phyloP scores from a whole-genome alignment of 768 basidiomycete species.

The Phylloporus sp. region DNA sequence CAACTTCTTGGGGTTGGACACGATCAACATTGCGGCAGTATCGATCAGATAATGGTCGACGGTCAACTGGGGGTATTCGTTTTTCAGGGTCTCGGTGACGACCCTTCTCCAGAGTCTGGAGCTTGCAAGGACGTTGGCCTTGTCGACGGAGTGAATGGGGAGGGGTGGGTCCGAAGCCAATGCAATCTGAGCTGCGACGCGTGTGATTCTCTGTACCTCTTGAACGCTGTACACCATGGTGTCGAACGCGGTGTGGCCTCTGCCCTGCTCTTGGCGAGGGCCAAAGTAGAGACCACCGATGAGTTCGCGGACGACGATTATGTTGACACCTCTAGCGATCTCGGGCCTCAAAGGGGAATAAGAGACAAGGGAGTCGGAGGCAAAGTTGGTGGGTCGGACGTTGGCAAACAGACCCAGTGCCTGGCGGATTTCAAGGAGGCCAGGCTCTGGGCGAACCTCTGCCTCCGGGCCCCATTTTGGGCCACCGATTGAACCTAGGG shows the following conservation, averaged over 20 bases:
- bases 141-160: slow-evolving; percentile 90
- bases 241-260: slow-evolving; percentile 78
- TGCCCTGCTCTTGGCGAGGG: slow-evolving; percentile 78
- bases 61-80: slow-evolving; percentile 84
- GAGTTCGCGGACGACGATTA: slow-evolving; percentile 93
- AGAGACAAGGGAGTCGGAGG: slow-evolving; percentile 80
- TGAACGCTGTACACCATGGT: slow-evolving; percentile 87
- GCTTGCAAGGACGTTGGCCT: slow-evolving; percentile 96
- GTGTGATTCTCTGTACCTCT: slow-evolving; percentile 92
- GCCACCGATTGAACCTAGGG: slow-evolving; percentile 92
- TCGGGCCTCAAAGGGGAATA: slow-evolving; percentile 87
- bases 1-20: slow-evolving; percentile 81
- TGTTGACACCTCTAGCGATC: slow-evolving; percentile 77
- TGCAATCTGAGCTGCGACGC: slow-evolving; percentile 93
- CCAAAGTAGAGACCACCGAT: slow-evolving; percentile 98
- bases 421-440: slow-evolving; percentile 85
- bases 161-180: slow-evolving; percentile 77
- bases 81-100: slow-evolving; percentile 75
- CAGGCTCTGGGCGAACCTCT: slow-evolving; percentile 88
- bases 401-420: slow-evolving; percentile 94
- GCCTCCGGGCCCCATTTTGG: slow-evolving; percentile 95
- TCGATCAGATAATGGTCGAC: slow-evolving; percentile 93
- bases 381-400: slow-evolving; percentile 94
- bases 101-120: slow-evolving; percentile 93
- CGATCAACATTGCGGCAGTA: slow-evolving; percentile 94